Base-by-base conservation (phyloP, 176 grass and related monocot genomes). In the Ensete ventricosum region DNA sequence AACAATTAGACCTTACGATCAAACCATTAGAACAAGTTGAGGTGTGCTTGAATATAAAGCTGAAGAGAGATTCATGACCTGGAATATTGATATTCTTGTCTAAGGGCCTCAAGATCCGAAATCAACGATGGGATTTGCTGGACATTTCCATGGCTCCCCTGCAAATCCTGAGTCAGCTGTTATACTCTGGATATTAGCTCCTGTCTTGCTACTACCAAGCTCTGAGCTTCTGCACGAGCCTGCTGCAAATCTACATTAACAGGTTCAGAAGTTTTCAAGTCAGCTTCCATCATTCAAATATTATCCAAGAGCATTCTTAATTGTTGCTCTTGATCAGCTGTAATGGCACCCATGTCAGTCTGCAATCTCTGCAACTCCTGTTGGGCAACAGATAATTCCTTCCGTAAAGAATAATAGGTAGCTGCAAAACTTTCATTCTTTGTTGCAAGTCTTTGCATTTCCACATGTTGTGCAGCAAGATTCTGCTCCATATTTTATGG, bases 401-500 rank as follows among this genome's bases (percentile, higher is more conserved):
- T 84, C 84, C 91, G 81, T 50, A 91, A 76, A 29, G 86, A 88
- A 50, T 55, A 77, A 55, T 95, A 88, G 54, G 88, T 89, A 9
- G 49, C 29, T 1, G 86, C 84, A 34, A 99, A 81, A 62, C 83
- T 79, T 48, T 89, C 78, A 16, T 99, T 99, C 73, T 99, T 91
- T 54, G 81, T 24, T 9, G 82, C 91, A 68, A 95, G 81, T 79
- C 88, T 94, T 83, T 95, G 86, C 82, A 99, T 91, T 82, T 91
- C 96, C 52, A 78, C 74, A 0, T 72, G 83, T 78, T 99, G 96
- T 23, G 75, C 21, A 9, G 68, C 77, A 17, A 99, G 88, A 77
- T 95, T 99, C 82, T 89, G 87, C 71, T 91, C 96, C 76, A 99
- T 55, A 59, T 91, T 86, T 84, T 95, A 86, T 25, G 88, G 79